Base-by-base conservation (phyloP, 768 basidiomycete genomes). In the Suillus subluteus region DNA sequence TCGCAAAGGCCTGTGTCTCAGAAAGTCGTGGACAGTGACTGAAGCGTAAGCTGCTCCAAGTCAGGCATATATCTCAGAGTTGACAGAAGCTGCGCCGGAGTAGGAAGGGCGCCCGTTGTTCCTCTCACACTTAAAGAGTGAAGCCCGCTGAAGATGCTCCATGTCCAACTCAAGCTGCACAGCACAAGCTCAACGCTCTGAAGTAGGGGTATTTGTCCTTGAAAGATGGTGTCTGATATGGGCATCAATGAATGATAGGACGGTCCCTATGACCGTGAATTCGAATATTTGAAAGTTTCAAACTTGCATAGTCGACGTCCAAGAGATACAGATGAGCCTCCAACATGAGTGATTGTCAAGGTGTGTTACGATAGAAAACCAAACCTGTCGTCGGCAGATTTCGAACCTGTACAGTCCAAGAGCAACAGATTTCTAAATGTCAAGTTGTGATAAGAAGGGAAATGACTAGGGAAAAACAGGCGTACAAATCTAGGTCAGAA, bases 111-210 rank as follows among this genome's bases (percentile, higher is more conserved):
- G 21, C 16, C 35, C 9, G 72, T 58, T 6, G 74, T 66, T 63
- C 77, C 65, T 44, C 73, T 69, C 6, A 83, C 66, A 58, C 75
- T 75, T 26, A 82, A 69, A 64, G 74, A 72, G 18, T 73, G 73
- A 15, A 83, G 79, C 58, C 72, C 71, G 43, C 56, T 66, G n/a
- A 82, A 71, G 23, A 79, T 69, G 4, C 71, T 66, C 5, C 76
- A 79, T 40, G 75, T 71, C 81, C 80, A 82, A 8, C 70, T 63
- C 44, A 80, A 66, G 63, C 72, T 72, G 62, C 78, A 75, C 21
- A 72, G 64, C 11, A 62, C 67, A 2, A 82, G 69, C 52, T 78
- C 74, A 6, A 82, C 68, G 15, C 66, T 69, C 55, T 73, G 73
- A 41, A 82, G 69, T 26, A 69, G 72, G 40, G 77, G 74, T 35